Conservation (phyloP, 23 red algal genomes). For the Gracilaria vermiculophylla region DNA sequence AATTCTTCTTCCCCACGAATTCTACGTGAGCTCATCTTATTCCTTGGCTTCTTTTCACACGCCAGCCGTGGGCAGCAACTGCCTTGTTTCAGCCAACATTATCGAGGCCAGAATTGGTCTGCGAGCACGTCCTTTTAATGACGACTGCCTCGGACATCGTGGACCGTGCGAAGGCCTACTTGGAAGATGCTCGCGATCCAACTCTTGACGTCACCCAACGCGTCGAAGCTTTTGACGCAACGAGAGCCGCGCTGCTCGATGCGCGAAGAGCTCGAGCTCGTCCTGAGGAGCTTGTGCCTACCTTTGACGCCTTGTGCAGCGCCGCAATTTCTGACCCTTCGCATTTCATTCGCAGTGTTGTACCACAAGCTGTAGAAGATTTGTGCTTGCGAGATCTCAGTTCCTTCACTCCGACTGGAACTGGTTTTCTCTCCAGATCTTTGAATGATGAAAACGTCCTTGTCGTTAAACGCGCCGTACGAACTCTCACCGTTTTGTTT, state of each 20-base stretch:
- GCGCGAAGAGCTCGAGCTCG: conserved; percentile 53
- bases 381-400: conserved; percentile 38
- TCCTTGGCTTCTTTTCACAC: neutral
- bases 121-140: neutral
- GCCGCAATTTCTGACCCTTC: conserved; percentile 39
- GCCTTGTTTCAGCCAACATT: neutral
- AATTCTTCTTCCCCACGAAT: too few relatives aligned
- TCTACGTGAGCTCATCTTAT: neutral
- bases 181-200: conserved; percentile 51
- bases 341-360: conserved; percentile 34
- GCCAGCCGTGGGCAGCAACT: neutral
- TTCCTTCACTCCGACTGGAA: conserved; percentile 35
- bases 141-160: conserved; percentile 21
- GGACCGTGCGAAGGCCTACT: conserved; percentile 42
- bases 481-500: conserved; percentile 52
- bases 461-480: conserved; percentile 44
- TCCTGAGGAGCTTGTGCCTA: conserved; percentile 14
- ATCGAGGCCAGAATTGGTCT: neutral
- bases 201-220: conserved; percentile 17
- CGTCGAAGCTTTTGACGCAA: conserved; percentile 44
- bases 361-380: conserved; percentile 53
- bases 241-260: conserved; percentile 39
- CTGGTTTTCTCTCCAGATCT: conserved; percentile 21
- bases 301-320: conserved; percentile 18
- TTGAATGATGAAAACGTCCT: conserved; percentile 51